These are phyloP conservation scores for Pseudonitzschia pungens DNA, from an alignment of 108 stramenopile species.

Conservation along the genomic window DNA sequence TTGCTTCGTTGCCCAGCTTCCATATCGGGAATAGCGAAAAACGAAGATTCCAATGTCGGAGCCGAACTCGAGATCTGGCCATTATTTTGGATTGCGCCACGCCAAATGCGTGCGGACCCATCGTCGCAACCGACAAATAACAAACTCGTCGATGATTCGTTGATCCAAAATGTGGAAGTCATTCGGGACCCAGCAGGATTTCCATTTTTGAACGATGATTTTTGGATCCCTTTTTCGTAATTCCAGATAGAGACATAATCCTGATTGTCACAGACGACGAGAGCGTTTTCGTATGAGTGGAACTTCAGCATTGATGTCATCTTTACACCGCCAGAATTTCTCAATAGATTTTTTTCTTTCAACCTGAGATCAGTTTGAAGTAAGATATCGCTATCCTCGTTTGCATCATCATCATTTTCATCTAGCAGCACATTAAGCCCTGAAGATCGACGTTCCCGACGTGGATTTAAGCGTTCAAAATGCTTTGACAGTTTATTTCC, in stretches of 20 bases:
- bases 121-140: conserved; percentile 91
- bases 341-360: conserved; percentile 64
- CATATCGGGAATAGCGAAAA: conserved; percentile 85
- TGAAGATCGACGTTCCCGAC: conserved; percentile 18
- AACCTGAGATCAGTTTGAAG: conserved; percentile 69
- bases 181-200: conserved; percentile 72
- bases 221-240: conserved; percentile 47
- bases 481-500: conserved; percentile 53
- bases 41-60: conserved; percentile 77
- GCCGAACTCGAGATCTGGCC: conserved; percentile 39
- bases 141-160: conserved; percentile 75
- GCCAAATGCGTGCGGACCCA: conserved; percentile 90
- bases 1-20: conserved; percentile 50
- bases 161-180: conserved; percentile 91
- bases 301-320: conserved; percentile 84
- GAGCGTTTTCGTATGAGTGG: conserved; percentile 90
- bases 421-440: conserved; percentile 13
- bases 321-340: conserved; percentile 51
- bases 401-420: conserved; percentile 27
- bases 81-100: conserved; percentile 66
- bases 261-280: conserved; percentile 79
- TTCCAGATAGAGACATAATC: conserved; percentile 87
- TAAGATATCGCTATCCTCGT: conserved; percentile 37
- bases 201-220: conserved; percentile 57
- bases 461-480: conserved; percentile 57